These are phyloP conservation scores for Eucalyptus curtisii DNA, from an alignment of 345 rosid species.

Conservation along the genomic window DNA sequence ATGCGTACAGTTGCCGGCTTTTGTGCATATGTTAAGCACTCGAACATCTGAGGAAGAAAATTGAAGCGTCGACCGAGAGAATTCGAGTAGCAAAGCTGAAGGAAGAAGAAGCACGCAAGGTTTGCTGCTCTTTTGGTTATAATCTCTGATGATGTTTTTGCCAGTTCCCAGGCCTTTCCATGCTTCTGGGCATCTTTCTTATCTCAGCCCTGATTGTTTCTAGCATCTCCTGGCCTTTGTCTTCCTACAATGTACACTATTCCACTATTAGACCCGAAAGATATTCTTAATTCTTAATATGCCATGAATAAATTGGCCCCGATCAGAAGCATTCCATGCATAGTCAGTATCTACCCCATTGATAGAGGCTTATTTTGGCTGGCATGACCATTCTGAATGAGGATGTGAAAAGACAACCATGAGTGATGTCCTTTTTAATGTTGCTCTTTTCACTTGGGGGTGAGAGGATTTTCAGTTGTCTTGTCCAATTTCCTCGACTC, in stretches of 20 bases:
- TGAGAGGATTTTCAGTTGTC: not conserved
- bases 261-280: not conserved
- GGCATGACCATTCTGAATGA: not conserved
- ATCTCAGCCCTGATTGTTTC: not conserved
- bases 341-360: not conserved
- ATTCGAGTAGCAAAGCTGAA: constrained; percentile 56
- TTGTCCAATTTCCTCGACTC: not conserved
- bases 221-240: not conserved
- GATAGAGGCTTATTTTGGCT: not conserved
- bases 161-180: not conserved
- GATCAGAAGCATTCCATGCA: not conserved
- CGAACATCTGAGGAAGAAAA: constrained; percentile 84
- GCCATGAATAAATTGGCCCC: not conserved
- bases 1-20: constrained; percentile 2
- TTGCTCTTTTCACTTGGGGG: not conserved
- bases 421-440: not conserved
- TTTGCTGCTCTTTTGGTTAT: constrained; percentile 11
- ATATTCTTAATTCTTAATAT: not conserved
- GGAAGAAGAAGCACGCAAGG: constrained; percentile 81
- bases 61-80: constrained; percentile 65
- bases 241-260: not conserved
- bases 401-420: not conserved
- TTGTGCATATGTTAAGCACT: constrained; percentile 34
- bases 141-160: not conserved
- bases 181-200: not conserved